These are phyloP conservation scores for Saccharum hybrid DNA, from an alignment of 202 grass and related monocot genomes.

Conservation along the genomic window DNA sequence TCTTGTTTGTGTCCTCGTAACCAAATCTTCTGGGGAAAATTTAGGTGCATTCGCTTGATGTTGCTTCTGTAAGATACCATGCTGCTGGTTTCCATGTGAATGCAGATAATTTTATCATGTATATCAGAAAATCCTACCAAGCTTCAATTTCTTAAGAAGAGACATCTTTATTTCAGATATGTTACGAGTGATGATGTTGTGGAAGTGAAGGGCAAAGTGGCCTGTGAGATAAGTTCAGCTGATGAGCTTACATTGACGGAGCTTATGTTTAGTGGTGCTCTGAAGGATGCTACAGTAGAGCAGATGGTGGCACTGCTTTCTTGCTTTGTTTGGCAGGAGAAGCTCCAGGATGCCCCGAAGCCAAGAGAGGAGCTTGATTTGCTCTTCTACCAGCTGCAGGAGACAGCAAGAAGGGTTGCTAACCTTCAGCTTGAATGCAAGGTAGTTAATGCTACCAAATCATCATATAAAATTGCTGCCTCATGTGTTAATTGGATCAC, in stretches of 20 bases:
- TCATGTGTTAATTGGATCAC: slow-evolving; percentile 3
- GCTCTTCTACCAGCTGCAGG: slow-evolving; percentile 87
- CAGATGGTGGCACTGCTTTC: slow-evolving; percentile 94
- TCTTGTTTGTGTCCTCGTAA: neutral
- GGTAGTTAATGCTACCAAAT: slow-evolving; percentile 51
- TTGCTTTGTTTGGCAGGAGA: slow-evolving; percentile 98
- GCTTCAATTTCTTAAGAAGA: neutral
- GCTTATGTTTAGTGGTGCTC: slow-evolving; percentile 83
- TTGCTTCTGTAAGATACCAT: neutral
- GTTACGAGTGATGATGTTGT: slow-evolving; percentile 86
- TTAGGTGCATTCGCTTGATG: neutral
- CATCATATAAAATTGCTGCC: neutral
- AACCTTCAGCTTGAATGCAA: slow-evolving; percentile 97
- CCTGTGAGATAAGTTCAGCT: slow-evolving; percentile 88
- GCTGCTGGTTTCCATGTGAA: neutral
- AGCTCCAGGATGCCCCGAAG: slow-evolving; percentile 80
- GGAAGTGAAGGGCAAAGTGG: slow-evolving; percentile 87
- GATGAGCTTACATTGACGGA: slow-evolving; percentile 87
- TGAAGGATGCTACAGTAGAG: slow-evolving; percentile 84
- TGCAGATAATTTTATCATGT: neutral
- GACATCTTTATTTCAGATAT: slow-evolving; percentile 61
- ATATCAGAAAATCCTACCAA: neutral
- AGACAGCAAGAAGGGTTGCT: slow-evolving; percentile 83
- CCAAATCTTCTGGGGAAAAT: neutral
- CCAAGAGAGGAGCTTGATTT: slow-evolving; percentile 79